These are phyloP conservation scores for Macrolepiota dolichaula DNA, from an alignment of 768 basidiomycete genomes.

Conservation along the genomic window DNA sequence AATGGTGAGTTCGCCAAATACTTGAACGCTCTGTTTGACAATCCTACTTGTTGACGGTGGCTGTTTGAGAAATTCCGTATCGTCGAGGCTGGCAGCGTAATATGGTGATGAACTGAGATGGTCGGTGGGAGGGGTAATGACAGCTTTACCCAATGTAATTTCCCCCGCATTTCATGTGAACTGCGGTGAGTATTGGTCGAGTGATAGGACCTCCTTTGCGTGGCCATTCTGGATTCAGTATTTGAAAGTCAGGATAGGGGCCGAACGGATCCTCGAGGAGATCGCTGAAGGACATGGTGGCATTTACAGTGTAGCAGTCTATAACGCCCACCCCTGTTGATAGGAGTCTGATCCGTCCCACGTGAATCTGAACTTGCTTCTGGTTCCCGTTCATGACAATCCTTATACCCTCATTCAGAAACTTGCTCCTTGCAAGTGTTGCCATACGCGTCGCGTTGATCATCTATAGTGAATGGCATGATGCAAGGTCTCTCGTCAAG, in stretches of 20 bases:
- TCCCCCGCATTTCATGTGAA: conserved; percentile 18
- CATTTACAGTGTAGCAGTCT: not conserved
- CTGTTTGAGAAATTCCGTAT: conserved; percentile 36
- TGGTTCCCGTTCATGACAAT: conserved; percentile 11
- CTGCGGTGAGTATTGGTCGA: conserved; percentile 14
- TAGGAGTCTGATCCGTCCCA: not conserved
- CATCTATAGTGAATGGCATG: conserved; percentile 88
- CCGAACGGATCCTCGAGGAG: conserved; percentile 16
- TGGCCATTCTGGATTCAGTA: conserved; percentile 20
- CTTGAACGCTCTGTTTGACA: conserved; percentile 32
- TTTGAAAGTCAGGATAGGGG: conserved; percentile 21
- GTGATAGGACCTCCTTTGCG: conserved; percentile 6
- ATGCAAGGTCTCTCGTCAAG: conserved; percentile 76
- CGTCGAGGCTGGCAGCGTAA: conserved; percentile 36
- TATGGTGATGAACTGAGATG: not conserved
- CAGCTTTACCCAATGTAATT: conserved; percentile 4
- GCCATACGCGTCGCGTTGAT: conserved; percentile 69
- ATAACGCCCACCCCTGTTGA: not conserved
- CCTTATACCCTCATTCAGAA: conserved; percentile 40
- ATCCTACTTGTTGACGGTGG: conserved; percentile 22
- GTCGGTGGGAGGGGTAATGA: not conserved
- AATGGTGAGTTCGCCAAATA: conserved; percentile 51
- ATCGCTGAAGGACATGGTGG: not conserved
- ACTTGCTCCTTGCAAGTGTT: conserved; percentile 50
- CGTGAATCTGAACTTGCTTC: conserved; percentile 16